Evolutionary conservation across 352 stramenopile genomes (phyloP).

Genomic region (Blastocystis sp.): DNA sequence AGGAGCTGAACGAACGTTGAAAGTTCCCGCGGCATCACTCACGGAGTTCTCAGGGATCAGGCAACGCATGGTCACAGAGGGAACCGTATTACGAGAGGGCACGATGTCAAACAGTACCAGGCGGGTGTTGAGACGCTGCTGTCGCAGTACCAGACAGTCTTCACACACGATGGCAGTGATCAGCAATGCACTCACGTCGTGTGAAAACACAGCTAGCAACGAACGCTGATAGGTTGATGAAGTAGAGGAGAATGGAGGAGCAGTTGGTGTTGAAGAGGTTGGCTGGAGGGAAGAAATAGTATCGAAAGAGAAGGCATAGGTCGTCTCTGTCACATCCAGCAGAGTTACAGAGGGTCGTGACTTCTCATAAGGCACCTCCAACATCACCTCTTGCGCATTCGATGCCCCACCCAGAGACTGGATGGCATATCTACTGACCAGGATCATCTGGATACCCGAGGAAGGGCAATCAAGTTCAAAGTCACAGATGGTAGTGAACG

Average conservation of each 20-base stretch:
- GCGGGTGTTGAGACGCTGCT: background rate
- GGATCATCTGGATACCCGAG: background rate
- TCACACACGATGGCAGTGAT: background rate
- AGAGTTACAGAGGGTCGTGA: background rate
- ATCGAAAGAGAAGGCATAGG: background rate
- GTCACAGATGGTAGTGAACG: background rate
- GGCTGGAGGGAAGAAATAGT: too few relatives aligned
- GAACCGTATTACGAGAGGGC: background rate
- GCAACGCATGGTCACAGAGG: background rate
- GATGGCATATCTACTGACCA: background rate
- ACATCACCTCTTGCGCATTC: background rate
- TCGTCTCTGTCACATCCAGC: background rate
- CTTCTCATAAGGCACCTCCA: constrained; percentile 9
- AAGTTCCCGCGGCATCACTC: background rate
- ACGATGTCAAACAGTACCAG: background rate
- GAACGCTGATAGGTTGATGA: background rate
- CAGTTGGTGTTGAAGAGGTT: too few relatives aligned
- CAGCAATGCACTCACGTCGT: background rate
- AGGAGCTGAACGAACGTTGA: background rate
- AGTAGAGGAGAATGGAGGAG: too few relatives aligned
- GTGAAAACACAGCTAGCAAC: background rate
- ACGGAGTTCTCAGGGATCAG: background rate
- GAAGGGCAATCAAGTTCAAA: background rate
- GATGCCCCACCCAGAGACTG: background rate
- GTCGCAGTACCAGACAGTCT: background rate